Evolutionary conservation across 1,139 yeast species (phyloP).

Genomic region (Suhomyces wounanorum): DNA sequence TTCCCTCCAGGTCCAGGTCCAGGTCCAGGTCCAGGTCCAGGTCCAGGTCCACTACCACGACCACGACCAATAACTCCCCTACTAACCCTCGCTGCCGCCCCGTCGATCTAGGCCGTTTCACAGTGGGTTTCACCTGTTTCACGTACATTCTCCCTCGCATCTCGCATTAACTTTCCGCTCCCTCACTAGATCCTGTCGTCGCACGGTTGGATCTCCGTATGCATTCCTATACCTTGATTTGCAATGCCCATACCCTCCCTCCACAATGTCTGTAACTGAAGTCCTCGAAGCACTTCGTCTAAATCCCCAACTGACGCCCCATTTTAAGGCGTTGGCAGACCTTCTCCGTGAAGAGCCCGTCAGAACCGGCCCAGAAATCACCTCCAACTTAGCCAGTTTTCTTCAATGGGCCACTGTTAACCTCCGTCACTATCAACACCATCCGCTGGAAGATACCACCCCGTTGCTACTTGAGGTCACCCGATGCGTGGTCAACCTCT

Average conservation of each 20-base stretch:
- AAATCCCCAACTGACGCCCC: slow-evolving; percentile 4
- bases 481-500: slow-evolving; percentile 30
- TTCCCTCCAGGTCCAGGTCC: neutral
- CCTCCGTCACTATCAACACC: slow-evolving; percentile 11
- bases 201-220: slow-evolving; percentile 6
- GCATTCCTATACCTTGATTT: slow-evolving; percentile 6
- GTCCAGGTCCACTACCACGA: neutral
- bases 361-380: slow-evolving; percentile 20
- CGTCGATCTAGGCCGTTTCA: neutral
- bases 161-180: slow-evolving; percentile 1
- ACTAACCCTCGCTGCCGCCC: neutral
- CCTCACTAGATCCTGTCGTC: slow-evolving; percentile 5
- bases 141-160: neutral
- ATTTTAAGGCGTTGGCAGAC: slow-evolving; percentile 25
- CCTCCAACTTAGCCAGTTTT: slow-evolving; percentile 11
- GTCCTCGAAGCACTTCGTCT: slow-evolving; percentile 7
- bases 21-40: no score
- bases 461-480: slow-evolving; percentile 9
- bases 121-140: neutral
- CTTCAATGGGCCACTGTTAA: slow-evolving; percentile 13
- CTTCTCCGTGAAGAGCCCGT: slow-evolving; percentile 28
- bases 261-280: slow-evolving; percentile 8
- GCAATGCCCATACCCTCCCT: slow-evolving; percentile 5
- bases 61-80: neutral
- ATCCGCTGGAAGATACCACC: neutral